Percentiles rank a stretch among this genome's conserved stretches.
Conservation (phyloP, 1,139 yeast genomes). For the Protomyces gravidus region DNA sequence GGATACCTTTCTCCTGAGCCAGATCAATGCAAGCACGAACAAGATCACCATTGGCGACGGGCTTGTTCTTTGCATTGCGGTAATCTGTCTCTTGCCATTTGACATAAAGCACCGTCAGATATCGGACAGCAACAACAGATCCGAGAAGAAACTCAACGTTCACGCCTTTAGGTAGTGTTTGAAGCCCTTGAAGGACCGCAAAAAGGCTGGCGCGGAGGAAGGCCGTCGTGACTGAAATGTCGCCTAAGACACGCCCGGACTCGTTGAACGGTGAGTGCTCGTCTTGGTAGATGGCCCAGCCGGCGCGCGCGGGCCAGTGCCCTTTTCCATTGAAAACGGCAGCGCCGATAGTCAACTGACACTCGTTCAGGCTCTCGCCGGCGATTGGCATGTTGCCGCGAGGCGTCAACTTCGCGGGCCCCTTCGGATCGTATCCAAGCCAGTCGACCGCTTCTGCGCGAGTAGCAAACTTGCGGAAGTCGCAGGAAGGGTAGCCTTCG, state of each 20-base stretch:
- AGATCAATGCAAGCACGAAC: neutral
- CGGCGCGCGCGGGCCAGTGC: neutral
- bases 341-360: neutral
- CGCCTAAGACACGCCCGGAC: neutral
- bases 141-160: neutral
- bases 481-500: slow-evolving; percentile 53
- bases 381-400: neutral
- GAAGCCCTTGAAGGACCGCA: neutral
- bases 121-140: neutral
- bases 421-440: neutral
- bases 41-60: neutral
- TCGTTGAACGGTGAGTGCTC: neutral
- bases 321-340: neutral
- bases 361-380: no score
- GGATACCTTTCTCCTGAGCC: neutral
- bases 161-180: neutral
- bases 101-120: neutral
- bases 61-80: neutral
- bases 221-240: no score
- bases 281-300: neutral
- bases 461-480: slow-evolving; percentile 50
- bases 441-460: neutral
- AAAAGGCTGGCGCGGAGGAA: neutral
- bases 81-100: neutral
- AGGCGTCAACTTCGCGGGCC: neutral